Base-by-base conservation (phyloP, 2,329 filamentous ascomycete genomes). In the Botryotinia calthae region DNA sequence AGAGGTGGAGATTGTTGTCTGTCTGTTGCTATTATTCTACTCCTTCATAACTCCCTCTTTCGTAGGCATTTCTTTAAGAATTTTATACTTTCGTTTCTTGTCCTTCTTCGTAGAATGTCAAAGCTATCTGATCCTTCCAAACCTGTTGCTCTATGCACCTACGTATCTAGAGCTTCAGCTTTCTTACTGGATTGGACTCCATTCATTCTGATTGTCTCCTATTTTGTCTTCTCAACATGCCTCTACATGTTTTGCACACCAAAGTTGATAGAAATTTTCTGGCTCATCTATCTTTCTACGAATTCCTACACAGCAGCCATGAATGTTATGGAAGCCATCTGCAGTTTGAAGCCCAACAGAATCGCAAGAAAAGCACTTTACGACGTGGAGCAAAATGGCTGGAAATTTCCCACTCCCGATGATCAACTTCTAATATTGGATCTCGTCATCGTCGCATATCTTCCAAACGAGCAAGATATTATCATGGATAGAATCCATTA, bases 391-490 rank as follows among this genome's bases (percentile, higher is more conserved):
- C 79, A 82, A 65, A 83, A 81, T 58, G 78, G 79, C 9, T 84
- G 83, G 83, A 74, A 78, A 9, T 84, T 84, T 70, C 83, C 82
- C 20, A 84, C 83, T 16, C 77, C 82, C 18, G 81, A 84, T 71
- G 77, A 80, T 64, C 77, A 84, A 22, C 79, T 86, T 4, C 81
- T 81, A 1, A 81, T 83, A 40, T 79, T 86, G 28, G 84, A 86
- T 74, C 78, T 86, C 58, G 79, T 85, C 70, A 84, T 86, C 71
- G 84, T 86, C 4, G 84, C 84, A 22, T 86, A 86, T 74, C 79
- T 86, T n/a, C 84, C 84, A 8, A 86, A 86, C 73, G 84, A 86
- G 76, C 80, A 84, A 76, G 84, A 85, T 69, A 86, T 86, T 70
- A 85, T 86, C 75, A 81, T 84, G 77, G 84, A 85, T 65, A 83